These are phyloP conservation scores for Eimeria falciformis DNA, from an alignment of 169 alveolate species.

Conservation along the genomic window DNA sequence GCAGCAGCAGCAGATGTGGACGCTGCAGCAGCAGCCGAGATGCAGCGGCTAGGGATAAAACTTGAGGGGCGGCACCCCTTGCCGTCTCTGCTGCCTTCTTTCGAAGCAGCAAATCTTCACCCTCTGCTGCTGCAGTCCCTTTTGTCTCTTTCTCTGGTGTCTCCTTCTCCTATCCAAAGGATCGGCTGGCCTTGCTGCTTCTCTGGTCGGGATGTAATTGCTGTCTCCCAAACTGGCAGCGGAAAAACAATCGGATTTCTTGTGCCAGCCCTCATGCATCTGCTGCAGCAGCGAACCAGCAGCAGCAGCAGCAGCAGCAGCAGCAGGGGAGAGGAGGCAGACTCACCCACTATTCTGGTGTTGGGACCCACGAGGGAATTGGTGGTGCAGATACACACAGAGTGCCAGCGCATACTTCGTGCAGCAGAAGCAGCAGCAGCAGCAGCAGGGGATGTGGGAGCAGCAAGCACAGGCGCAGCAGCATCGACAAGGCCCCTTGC, in stretches of 20 bases:
- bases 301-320: neutral
- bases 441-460: neutral
- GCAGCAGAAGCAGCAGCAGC: neutral
- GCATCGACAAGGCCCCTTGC: slow-evolving; percentile 68
- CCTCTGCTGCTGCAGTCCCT: slow-evolving; percentile 89
- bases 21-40: neutral
- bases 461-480: neutral
- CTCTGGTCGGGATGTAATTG: slow-evolving; percentile 93
- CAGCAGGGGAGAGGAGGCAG: slow-evolving; percentile 77
- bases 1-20: slow-evolving; percentile 16
- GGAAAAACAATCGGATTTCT: slow-evolving; percentile 98
- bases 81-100: slow-evolving; percentile 93
- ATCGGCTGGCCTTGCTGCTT: slow-evolving; percentile 94
- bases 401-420: slow-evolving; percentile 71
- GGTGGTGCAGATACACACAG: slow-evolving; percentile 90
- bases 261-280: slow-evolving; percentile 97
- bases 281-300: slow-evolving; percentile 91
- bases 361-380: slow-evolving; percentile 93
- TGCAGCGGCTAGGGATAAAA: slow-evolving; percentile 4
- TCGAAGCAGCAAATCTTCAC: slow-evolving; percentile 94
- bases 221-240: slow-evolving; percentile 99
- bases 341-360: slow-evolving; percentile 84
- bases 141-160: slow-evolving; percentile 85
- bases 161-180: slow-evolving; percentile 96
- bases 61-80: slow-evolving; percentile 76